Percentiles rank a stretch among this genome's conserved stretches.
These are phyloP conservation scores for Tolypocladium guangdongense DNA, from an alignment of 2,329 filamentous ascomycete genomes.

Conservation along the genomic window DNA sequence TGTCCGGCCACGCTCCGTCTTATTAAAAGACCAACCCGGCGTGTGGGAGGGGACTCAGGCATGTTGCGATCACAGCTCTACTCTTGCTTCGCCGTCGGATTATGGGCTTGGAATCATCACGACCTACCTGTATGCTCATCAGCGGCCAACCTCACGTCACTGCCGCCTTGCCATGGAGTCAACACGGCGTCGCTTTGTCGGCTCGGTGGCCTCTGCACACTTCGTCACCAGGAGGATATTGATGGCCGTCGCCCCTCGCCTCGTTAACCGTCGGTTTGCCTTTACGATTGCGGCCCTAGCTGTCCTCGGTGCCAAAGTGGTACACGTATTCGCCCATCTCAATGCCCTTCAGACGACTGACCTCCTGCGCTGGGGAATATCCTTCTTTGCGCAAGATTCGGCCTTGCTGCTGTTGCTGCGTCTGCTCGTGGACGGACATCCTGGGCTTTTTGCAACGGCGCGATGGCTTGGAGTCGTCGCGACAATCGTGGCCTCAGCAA, in stretches of 20 bases:
- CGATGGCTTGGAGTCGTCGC: constrained; percentile 1
- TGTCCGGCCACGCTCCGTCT: too few species aligned
- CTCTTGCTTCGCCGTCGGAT: not conserved
- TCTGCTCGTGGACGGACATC: constrained; percentile 6
- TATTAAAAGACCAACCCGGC: too few species aligned
- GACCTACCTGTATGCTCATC: not conserved
- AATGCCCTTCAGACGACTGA: constrained; percentile 8
- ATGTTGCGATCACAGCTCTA: not conserved
- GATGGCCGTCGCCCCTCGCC: not conserved
- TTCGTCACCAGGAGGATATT: not conserved
- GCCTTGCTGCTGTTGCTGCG: constrained; percentile 10
- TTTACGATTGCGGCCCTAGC: constrained; percentile 11
- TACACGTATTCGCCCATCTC: constrained; percentile 12
- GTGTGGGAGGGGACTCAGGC: too few species aligned
- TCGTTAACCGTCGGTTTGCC: constrained; percentile 8
- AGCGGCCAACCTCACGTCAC: not conserved
- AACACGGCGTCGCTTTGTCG: not conserved
- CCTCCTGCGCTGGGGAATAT: constrained; percentile 11
- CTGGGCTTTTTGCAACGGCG: not conserved
- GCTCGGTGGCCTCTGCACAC: not conserved
- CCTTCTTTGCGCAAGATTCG: constrained; percentile 15
- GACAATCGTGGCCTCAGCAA: not conserved
- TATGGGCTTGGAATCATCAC: not conserved
- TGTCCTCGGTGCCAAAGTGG: constrained; percentile 10
- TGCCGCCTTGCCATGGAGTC: not conserved